Conservation (phyloP, 139 green algal genomes). For the Haematococcus lacustris region DNA sequence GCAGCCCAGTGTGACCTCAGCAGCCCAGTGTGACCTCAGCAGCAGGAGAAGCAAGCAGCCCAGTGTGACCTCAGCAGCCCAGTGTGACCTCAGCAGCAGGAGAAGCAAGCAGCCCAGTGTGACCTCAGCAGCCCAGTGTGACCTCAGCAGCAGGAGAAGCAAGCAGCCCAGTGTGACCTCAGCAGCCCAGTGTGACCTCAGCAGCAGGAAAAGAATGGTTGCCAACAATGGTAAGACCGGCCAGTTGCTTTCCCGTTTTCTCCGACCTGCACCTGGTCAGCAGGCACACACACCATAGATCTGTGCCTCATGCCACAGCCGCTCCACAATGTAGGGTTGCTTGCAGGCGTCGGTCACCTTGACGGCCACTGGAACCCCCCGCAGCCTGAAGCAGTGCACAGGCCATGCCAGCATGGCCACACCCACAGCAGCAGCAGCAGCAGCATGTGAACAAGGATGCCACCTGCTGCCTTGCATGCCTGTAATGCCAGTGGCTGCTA, state of each 20-base stretch:
- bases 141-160: too few species aligned
- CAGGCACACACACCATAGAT: conserved; percentile 1
- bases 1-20: too few species aligned
- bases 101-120: too few species aligned
- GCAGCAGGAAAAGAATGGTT: background rate
- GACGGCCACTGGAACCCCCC: background rate
- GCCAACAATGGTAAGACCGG: too few species aligned
- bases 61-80: too few species aligned
- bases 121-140: too few species aligned
- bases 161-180: too few species aligned
- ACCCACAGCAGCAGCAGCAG: background rate
- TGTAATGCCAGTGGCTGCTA: background rate
- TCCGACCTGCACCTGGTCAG: too few species aligned
- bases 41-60: too few species aligned
- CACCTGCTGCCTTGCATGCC: background rate
- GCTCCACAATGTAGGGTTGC: background rate
- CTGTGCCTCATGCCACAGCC: background rate
- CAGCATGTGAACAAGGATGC: background rate
- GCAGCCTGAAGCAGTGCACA: background rate
- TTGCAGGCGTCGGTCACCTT: background rate
- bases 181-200: background rate
- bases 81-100: too few species aligned
- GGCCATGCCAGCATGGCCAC: background rate
- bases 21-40: too few species aligned
- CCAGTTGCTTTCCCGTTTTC: too few species aligned